These are phyloP conservation scores for Teratosphaeria destructans DNA, from an alignment of 2,329 filamentous ascomycete species.

Conservation along the genomic window DNA sequence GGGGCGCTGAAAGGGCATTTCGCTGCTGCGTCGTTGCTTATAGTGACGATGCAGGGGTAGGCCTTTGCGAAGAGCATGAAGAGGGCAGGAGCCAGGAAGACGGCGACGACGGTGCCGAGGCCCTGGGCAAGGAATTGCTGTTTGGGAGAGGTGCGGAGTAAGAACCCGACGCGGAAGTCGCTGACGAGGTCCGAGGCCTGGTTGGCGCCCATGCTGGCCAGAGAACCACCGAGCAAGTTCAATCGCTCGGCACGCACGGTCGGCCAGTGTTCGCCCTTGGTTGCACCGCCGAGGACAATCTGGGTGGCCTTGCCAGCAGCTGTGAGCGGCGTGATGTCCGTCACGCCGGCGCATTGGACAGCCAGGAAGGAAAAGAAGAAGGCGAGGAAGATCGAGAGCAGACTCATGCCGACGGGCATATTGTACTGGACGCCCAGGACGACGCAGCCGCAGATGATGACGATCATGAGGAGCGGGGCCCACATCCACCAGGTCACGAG, in stretches of 20 bases:
- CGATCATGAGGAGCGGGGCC: constrained; percentile 34
- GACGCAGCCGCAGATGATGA: constrained; percentile 38
- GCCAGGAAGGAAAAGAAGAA: constrained; percentile 50
- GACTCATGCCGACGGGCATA: constrained; percentile 45
- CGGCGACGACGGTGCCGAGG: constrained; percentile 51
- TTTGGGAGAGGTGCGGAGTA: constrained; percentile 51
- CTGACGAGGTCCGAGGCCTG: constrained; percentile 42
- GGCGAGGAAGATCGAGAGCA: constrained; percentile 45
- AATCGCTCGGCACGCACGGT: constrained; percentile 50
- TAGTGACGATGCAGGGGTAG: constrained; percentile 55
- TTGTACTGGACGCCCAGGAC: constrained; percentile 42
- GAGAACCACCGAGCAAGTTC: constrained; percentile 38
- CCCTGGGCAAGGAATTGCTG: constrained; percentile 56
- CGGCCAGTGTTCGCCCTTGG: constrained; percentile 46
- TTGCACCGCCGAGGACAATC: constrained; percentile 53
- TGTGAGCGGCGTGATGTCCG: constrained; percentile 50
- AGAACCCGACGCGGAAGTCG: constrained; percentile 56
- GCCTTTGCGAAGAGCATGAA: constrained; percentile 59
- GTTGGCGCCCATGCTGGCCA: constrained; percentile 28
- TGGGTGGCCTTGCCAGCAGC: constrained; percentile 56
- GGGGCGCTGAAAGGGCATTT: constrained; percentile 52
- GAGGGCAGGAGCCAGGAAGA: constrained; percentile 56
- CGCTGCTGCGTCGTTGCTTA: constrained; percentile 30
- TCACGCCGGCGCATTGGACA: constrained; percentile 44
- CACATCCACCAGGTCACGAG: constrained; percentile 44